Conservation (phyloP, 148 eudicot genomes). For the Diospyros lotus region DNA sequence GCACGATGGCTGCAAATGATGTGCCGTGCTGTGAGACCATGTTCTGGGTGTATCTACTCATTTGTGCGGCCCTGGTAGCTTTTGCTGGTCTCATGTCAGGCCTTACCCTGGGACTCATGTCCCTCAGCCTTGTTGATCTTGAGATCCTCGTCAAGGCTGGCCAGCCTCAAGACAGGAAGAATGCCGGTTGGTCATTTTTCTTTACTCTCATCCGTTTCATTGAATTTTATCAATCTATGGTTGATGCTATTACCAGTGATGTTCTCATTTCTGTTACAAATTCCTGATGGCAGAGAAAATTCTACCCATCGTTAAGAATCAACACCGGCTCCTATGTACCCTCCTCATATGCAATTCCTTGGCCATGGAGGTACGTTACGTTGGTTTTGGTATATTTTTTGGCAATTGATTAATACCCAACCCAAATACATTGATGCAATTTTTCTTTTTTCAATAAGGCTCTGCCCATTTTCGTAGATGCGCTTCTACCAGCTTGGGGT, state of each 20-base stretch:
- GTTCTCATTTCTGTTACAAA: not conserved
- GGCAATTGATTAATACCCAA: not conserved
- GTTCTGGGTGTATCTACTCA: slow-evolving; percentile 70
- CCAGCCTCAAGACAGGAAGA: slow-evolving; percentile 60
- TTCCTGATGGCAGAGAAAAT: slow-evolving; percentile 54
- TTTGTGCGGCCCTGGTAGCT: slow-evolving; percentile 50
- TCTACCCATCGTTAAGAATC: slow-evolving; percentile 76
- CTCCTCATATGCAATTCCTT: slow-evolving; percentile 77
- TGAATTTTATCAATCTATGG: not conserved
- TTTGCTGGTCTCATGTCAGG: slow-evolving; percentile 95
- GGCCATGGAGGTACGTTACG: slow-evolving; percentile 75
- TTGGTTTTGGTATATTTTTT: not conserved
- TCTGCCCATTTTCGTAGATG: slow-evolving; percentile 75
- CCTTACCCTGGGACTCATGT: slow-evolving; percentile 81
- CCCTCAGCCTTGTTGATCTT: slow-evolving; percentile 77
- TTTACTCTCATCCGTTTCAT: not conserved
- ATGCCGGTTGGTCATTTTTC: slow-evolving; percentile 46
- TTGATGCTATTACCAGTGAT: no score
- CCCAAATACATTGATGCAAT: not conserved
- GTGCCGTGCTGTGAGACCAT: slow-evolving; percentile 80
- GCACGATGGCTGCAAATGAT: slow-evolving; percentile 72
- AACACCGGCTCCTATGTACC: slow-evolving; percentile 72
- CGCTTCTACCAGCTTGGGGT: slow-evolving; percentile 78
- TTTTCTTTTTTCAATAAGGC: slow-evolving; percentile 36
- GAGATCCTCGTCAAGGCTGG: slow-evolving; percentile 79